These are phyloP conservation scores for Juglanconis oblonga DNA, from an alignment of 2,329 filamentous ascomycete genomes.

Conservation along the genomic window DNA sequence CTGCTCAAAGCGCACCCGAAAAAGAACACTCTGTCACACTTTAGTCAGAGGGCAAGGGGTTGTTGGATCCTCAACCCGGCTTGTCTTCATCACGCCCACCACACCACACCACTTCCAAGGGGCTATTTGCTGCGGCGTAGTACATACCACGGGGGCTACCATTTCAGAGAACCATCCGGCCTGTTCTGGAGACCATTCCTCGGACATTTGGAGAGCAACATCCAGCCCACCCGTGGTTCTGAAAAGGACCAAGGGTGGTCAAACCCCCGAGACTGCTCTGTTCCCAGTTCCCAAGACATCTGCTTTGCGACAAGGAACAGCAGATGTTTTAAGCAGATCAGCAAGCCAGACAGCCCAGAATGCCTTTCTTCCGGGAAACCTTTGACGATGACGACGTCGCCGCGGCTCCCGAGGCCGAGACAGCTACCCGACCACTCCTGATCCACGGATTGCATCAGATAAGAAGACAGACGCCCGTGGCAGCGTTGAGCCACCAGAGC, in stretches of 20 bases:
- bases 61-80: constrained; percentile 5
- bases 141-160: background rate
- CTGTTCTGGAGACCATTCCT: constrained; percentile 7
- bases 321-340: background rate
- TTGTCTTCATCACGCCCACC: background rate
- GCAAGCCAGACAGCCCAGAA: background rate
- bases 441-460: background rate
- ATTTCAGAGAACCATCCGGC: background rate
- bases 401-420: constrained; percentile 6
- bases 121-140: background rate
- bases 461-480: background rate
- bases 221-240: constrained; percentile 17
- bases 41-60: constrained; percentile 1
- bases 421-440: background rate
- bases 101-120: background rate
- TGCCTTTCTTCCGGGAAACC: constrained; percentile 18
- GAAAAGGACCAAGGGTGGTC: constrained; percentile 19
- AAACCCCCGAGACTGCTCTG: background rate
- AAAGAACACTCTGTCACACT: background rate
- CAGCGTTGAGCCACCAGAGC: constrained; percentile 32
- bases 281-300: background rate
- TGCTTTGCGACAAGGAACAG: background rate
- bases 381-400: constrained; percentile 12
- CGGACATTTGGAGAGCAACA: background rate
- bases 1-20: background rate